Evolutionary conservation across 208 protist species (phyloP).

Genomic region (Wallacemonas collosoma): DNA sequence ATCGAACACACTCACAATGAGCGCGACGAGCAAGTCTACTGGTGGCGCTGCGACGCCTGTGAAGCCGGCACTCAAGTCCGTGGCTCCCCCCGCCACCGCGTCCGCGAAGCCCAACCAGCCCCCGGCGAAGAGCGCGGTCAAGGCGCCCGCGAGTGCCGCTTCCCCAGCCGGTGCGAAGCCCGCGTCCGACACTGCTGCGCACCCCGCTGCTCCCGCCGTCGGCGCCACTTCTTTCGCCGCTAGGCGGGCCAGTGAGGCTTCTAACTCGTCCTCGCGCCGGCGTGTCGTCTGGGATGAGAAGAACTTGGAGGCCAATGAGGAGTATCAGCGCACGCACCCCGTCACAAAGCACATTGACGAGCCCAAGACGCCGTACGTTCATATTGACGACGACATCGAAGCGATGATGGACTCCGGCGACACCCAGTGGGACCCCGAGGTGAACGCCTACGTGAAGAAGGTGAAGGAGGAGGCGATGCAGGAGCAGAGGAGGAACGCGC

Average conservation of each 20-base stretch:
- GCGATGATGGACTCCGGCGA: conserved; percentile 20
- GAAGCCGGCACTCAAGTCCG: not conserved
- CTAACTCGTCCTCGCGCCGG: not conserved
- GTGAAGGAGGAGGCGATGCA: conserved; percentile 55
- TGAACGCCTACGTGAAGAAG: conserved; percentile 65
- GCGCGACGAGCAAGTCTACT: too few relatives aligned
- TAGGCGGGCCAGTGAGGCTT: not conserved
- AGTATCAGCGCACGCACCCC: conserved; percentile 81
- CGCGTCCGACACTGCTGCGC: not conserved
- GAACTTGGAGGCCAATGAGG: conserved; percentile 79
- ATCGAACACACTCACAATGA: not conserved
- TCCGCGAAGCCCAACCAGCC: not conserved
- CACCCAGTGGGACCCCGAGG: conserved; percentile 61
- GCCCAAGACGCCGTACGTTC: conserved; percentile 84
- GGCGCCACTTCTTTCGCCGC: not conserved
- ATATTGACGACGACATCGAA: conserved; percentile 53
- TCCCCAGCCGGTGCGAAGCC: not conserved
- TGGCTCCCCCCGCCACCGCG: not conserved
- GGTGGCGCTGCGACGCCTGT: too few relatives aligned
- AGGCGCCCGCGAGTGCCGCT: conserved; percentile 5
- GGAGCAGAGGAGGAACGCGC: conserved; percentile 25
- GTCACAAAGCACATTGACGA: conserved; percentile 87
- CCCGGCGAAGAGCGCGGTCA: not conserved
- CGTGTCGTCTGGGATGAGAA: conserved; percentile 81
- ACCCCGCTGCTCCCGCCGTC: not conserved